A percentile compares a stretch with the other conserved stretches of the same genome.
phyloP scores from a whole-genome alignment of 83 land plant genomes.

The Diphasiastrum complanatum region DNA sequence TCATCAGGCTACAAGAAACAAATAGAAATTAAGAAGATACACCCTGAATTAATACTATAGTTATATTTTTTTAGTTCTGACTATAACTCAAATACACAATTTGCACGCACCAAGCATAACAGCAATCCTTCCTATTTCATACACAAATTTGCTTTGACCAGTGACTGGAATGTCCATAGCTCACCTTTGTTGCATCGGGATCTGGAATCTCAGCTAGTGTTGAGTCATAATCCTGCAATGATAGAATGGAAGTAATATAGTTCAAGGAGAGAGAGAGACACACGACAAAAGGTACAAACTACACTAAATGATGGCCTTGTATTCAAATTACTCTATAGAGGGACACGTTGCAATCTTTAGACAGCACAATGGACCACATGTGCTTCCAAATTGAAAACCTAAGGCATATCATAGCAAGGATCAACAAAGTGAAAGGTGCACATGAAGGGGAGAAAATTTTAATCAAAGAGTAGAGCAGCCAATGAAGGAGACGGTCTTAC shows the following conservation, averaged over 20 bases:
- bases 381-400: not conserved
- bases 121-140: not conserved
- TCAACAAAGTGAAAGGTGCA: not conserved
- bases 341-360: not conserved
- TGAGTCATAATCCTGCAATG: conserved; percentile 74
- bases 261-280: not conserved
- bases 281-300: not conserved
- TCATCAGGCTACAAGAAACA: conserved; percentile 36
- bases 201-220: conserved; percentile 68
- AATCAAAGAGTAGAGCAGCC: too few species aligned
- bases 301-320: not conserved
- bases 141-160: not conserved
- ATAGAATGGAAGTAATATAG: conserved; percentile 2
- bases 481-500: too few species aligned
- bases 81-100: not conserved
- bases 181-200: conserved; percentile 71
- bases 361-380: not conserved
- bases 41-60: not conserved
- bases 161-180: not conserved
- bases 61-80: not conserved
- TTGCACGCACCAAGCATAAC: not conserved
- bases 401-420: not conserved
- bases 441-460: not conserved
- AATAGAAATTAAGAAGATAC: not conserved
- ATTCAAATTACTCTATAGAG: not conserved